phyloP scores from a whole-genome alignment of 768 basidiomycete genomes.

The Kwoniella dendrophila region DNA sequence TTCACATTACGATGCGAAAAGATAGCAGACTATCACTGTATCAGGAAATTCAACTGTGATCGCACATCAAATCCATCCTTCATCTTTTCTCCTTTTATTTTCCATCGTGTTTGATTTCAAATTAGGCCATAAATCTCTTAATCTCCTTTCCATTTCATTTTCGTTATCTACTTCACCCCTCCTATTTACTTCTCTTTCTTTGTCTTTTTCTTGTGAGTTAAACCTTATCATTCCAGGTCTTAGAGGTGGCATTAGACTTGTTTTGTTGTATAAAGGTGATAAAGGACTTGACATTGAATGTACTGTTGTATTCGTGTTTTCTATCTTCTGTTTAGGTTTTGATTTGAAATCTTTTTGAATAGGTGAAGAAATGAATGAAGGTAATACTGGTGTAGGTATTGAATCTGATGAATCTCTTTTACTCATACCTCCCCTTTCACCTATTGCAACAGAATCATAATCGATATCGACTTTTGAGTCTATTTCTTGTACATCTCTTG shows the following conservation, averaged over 20 bases:
- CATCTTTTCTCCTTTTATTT: slow-evolving; percentile 13
- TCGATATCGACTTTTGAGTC: too few species aligned
- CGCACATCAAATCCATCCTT: slow-evolving; percentile 24
- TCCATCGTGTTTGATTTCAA: too few species aligned
- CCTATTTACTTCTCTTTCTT: slow-evolving; percentile 1
- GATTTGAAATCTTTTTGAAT: neutral
- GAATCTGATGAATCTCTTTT: slow-evolving; percentile 16
- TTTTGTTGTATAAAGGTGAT: neutral
- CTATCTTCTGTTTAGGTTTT: neutral
- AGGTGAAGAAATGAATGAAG: slow-evolving; percentile 6
- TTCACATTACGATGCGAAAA: too few species aligned
- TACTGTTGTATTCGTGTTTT: slow-evolving; percentile 4
- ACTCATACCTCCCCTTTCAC: too few species aligned
- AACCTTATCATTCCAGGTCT: slow-evolving; percentile 12
- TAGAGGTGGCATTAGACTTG: slow-evolving; percentile 11
- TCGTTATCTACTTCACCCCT: neutral
- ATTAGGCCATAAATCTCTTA: slow-evolving; percentile 14
- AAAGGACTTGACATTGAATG: slow-evolving; percentile 15
- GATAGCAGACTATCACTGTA: too few species aligned
- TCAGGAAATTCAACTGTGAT: too few species aligned
- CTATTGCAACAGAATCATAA: too few species aligned
- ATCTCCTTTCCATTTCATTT: slow-evolving; percentile 1
- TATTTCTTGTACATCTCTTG: too few species aligned
- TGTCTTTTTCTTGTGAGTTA: slow-evolving; percentile 6
- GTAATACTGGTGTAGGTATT: slow-evolving; percentile 14